phyloP scores from a whole-genome alignment of 371 early-diverging fungal genomes.

The Syncephalastrum contaminatum region DNA sequence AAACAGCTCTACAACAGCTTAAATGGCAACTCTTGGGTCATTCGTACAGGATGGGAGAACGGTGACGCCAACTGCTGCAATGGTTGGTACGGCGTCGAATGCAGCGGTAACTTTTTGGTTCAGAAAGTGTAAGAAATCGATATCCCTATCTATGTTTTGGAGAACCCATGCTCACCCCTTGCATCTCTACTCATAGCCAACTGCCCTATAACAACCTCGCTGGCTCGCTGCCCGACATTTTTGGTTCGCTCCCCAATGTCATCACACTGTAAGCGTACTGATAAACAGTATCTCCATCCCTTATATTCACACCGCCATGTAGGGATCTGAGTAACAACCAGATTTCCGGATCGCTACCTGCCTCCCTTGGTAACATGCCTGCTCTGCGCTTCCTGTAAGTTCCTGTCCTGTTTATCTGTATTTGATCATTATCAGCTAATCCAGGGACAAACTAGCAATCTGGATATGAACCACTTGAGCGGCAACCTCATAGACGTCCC shows the following conservation, averaged over 20 bases:
- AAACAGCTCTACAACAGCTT: slow-evolving; percentile 30
- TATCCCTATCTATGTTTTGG: no score
- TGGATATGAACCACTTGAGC: slow-evolving; percentile 32
- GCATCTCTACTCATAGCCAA: slow-evolving; percentile 20
- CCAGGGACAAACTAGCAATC: slow-evolving; percentile 24
- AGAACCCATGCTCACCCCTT: no score
- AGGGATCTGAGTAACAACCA: slow-evolving; percentile 54
- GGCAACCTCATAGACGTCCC: slow-evolving; percentile 31
- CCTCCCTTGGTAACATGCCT: slow-evolving; percentile 25
- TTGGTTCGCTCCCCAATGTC: slow-evolving; percentile 38
- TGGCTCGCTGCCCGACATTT: slow-evolving; percentile 47
- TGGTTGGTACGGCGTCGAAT: slow-evolving; percentile 40
- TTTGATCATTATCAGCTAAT: neutral
- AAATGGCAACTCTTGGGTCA: slow-evolving; percentile 37
- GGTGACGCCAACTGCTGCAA: slow-evolving; percentile 37
- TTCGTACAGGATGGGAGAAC: slow-evolving; percentile 39
- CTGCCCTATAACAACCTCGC: slow-evolving; percentile 45
- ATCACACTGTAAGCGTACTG: slow-evolving; percentile 36
- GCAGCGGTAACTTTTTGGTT: slow-evolving; percentile 33
- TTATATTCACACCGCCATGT: slow-evolving; percentile 5
- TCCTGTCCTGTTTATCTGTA: no score
- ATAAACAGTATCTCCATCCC: no score
- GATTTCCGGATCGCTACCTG: slow-evolving; percentile 45
- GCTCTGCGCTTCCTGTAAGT: slow-evolving; percentile 27
- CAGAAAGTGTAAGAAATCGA: slow-evolving; percentile 32